Percentiles rank a stretch among this genome's conserved stretches.
Evolutionary conservation across 2,329 filamentous ascomycete species (phyloP).

Genomic region (Xylogone sp.): DNA sequence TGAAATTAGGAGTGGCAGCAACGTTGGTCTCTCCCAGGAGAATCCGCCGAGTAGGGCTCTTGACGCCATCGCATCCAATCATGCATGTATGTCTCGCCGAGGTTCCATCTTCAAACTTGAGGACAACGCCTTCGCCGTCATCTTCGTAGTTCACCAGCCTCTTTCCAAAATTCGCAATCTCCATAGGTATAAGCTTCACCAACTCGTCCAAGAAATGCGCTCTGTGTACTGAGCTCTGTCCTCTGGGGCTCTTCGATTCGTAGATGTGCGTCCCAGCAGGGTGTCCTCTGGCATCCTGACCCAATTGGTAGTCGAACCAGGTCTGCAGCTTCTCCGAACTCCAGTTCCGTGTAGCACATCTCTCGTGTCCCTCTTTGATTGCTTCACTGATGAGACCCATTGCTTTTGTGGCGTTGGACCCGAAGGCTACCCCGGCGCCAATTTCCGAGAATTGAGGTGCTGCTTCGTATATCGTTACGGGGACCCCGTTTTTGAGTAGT

Average conservation of each 20-base stretch:
- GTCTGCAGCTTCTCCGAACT: conserved; percentile 17
- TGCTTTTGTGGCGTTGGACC: conserved; percentile 24
- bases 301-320: conserved; percentile 26
- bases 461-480: conserved; percentile 25
- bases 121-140: conserved; percentile 17
- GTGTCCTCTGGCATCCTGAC: not conserved
- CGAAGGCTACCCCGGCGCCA: conserved; percentile 27
- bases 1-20: conserved; percentile 36
- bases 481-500: conserved; percentile 23
- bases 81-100: conserved; percentile 41
- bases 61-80: conserved; percentile 63
- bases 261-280: not conserved
- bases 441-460: conserved; percentile 27
- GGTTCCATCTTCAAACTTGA: conserved; percentile 42
- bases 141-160: conserved; percentile 28
- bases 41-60: conserved; percentile 48
- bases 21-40: conserved; percentile 40
- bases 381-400: conserved; percentile 24
- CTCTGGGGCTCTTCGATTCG: conserved; percentile 6
- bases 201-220: conserved; percentile 27
- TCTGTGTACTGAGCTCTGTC: conserved; percentile 23
- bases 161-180: conserved; percentile 31
- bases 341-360: conserved; percentile 19
- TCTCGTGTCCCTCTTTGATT: conserved; percentile 21
- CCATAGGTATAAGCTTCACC: conserved; percentile 33